phyloP scores from a whole-genome alignment of 164 flowering plant genomes.

The Chloranthus sessilifolius region DNA sequence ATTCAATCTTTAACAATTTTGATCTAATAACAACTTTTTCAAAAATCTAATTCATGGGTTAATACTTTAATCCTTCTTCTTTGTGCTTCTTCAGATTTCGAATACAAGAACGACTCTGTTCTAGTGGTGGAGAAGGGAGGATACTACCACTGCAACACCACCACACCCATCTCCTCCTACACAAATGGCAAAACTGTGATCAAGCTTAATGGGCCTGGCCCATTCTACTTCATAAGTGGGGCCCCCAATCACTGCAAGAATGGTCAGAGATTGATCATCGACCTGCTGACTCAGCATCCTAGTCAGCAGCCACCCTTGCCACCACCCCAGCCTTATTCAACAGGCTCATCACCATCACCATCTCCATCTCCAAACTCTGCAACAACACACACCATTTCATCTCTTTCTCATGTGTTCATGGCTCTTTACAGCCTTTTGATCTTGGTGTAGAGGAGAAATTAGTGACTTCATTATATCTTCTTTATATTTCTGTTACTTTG shows the following conservation, averaged over 20 bases:
- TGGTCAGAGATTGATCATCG: slow-evolving; percentile 45
- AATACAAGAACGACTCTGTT: slow-evolving; percentile 60
- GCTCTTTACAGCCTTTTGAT: too few relatives aligned
- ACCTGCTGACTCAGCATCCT: slow-evolving; percentile 32
- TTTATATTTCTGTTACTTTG: too few relatives aligned
- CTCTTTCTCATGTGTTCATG: too few relatives aligned
- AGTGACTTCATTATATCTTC: too few relatives aligned
- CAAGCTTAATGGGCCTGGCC: slow-evolving; percentile 41
- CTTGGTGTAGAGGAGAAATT: too few relatives aligned
- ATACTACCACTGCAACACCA: slow-evolving; percentile 59
- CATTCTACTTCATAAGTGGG: slow-evolving; percentile 55
- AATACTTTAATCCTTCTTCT: not conserved
- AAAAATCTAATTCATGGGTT: not conserved
- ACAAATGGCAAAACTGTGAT: slow-evolving; percentile 36
- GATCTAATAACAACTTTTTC: too few relatives aligned
- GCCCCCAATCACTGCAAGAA: slow-evolving; percentile 39
- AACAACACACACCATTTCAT: not conserved
- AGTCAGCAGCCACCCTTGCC: slow-evolving; percentile 17
- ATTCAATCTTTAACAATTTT: too few relatives aligned
- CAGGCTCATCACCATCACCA: too few relatives aligned
- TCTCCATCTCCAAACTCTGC: slow-evolving; percentile 15
- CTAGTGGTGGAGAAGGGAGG: slow-evolving; percentile 56
- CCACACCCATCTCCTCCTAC: slow-evolving; percentile 29
- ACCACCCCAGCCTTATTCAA: too few relatives aligned
- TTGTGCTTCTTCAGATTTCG: slow-evolving; percentile 33